phyloP scores from a whole-genome alignment of 176 grass and related monocot species.

The Luzula sylvatica region DNA sequence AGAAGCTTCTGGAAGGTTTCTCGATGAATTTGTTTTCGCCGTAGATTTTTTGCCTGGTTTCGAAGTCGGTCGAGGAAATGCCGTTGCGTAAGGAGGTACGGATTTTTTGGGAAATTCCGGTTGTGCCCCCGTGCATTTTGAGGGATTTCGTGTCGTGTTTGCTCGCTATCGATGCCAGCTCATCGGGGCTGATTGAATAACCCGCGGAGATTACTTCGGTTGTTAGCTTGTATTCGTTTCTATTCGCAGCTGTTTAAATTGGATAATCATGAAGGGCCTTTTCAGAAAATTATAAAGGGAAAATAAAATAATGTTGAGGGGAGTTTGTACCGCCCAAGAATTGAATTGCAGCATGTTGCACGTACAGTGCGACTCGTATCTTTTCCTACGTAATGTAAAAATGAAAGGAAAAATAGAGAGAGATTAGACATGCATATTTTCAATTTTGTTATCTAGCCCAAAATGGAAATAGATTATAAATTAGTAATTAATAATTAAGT shows the following conservation, averaged over 20 bases:
- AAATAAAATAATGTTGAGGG: background rate
- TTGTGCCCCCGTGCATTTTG: conserved; percentile 49
- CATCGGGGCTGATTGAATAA: conserved; percentile 66
- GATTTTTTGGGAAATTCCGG: conserved; percentile 60
- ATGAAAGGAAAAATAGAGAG: conserved; percentile 8
- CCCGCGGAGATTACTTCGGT: conserved; percentile 64
- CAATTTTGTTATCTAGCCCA: too few species aligned
- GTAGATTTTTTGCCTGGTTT: conserved; percentile 56
- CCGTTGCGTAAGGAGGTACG: conserved; percentile 38
- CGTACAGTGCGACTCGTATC: conserved; percentile 48
- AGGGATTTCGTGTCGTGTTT: conserved; percentile 51
- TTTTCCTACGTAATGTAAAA: conserved; percentile 47
- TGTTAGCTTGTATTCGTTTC: conserved; percentile 46
- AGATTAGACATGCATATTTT: background rate
- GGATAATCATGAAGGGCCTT: conserved; percentile 1
- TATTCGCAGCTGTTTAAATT: conserved; percentile 33
- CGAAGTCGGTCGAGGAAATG: conserved; percentile 32
- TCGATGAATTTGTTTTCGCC: conserved; percentile 56
- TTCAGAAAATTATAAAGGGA: background rate
- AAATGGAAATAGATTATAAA: too few species aligned
- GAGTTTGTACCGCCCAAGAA: conserved; percentile 54
- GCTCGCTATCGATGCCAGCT: conserved; percentile 70
- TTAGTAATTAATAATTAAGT: too few species aligned
- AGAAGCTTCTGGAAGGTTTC: conserved; percentile 89
- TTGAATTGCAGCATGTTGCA: conserved; percentile 60